Base-by-base conservation (phyloP, 1,139 yeast genomes). In the Neolecta irregularis region DNA sequence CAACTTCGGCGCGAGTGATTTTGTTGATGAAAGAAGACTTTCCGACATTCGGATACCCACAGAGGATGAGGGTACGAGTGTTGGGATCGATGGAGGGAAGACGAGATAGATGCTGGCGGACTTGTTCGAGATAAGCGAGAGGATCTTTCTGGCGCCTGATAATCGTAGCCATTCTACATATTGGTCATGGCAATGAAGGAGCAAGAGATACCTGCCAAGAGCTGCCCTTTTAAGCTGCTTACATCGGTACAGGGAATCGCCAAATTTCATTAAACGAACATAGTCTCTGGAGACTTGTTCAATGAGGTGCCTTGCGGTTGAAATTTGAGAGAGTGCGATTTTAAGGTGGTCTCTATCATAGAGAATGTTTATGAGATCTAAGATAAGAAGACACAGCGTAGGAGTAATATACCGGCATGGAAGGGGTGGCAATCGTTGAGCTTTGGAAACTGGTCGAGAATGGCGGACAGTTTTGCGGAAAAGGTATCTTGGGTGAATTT, bases 1-100 rank as follows among this genome's bases (percentile, higher is more conserved):
- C 99, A 42, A 88, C 99, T 51, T 88, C 96, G 24, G 98, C 98
- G 53, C 92, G 79, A 44, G 98, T 88, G 59, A 91, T 80, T 57
- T 91, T 74, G 54, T 73, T 71, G 58, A 88, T 69, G 61, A 88
- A 88, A 16, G 95, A 81, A 9, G 98, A 88, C 61, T 88, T 88
- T 62, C 99, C 99, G 43, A 88, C 99, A 58, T 88, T 88, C 40
- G 99, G 99, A 62, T 88, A 88, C 44, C 99, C 99, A 64, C 98
- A 91, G 53, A 91, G 85, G 52, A 88, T 69, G 50, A 88, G 65
- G 24, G 99, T 91, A 65, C 99, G 77, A 39, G 99, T 91, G 60
- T 88, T 88, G 53, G 99, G 98, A 58, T 88, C 98, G 56, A 88
- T 91, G 49, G 91, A 73, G 43, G 99, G 99, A 50, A 88, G 67